Percentiles rank a stretch among this genome's conserved stretches.
Conservation (phyloP, 1,139 yeast genomes). For the Yamadazyma epiphylla region DNA sequence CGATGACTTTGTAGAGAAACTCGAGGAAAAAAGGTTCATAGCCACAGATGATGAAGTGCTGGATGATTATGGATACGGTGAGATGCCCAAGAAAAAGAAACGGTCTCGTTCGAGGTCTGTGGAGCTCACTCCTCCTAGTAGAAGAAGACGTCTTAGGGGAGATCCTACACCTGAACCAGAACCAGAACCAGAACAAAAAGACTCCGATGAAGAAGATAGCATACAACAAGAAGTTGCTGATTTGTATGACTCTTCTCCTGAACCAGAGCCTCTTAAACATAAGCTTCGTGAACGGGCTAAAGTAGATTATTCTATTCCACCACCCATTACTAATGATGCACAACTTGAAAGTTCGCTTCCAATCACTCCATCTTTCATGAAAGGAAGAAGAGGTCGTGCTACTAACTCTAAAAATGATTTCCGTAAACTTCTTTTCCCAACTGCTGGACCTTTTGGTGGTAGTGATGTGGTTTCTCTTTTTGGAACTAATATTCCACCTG, state of each 20-base stretch:
- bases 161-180: slow-evolving; percentile 1
- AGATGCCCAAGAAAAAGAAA: slow-evolving; percentile 16
- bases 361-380: slow-evolving; percentile 11
- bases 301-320: slow-evolving; percentile 82
- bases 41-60: slow-evolving; percentile 34
- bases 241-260: slow-evolving; percentile 50
- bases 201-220: slow-evolving; percentile 26
- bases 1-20: slow-evolving; percentile 27
- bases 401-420: slow-evolving; percentile 39
- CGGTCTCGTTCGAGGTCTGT: slow-evolving; percentile 24
- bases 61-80: slow-evolving; percentile 27
- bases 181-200: slow-evolving; percentile 12
- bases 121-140: slow-evolving; percentile 15
- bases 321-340: slow-evolving; percentile 60
- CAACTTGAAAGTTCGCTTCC: slow-evolving; percentile 18
- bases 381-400: slow-evolving; percentile 24
- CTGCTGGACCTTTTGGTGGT: slow-evolving; percentile 97
- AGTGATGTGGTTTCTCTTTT: slow-evolving; percentile 76
- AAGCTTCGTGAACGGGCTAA: slow-evolving; percentile 71
- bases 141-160: slow-evolving; percentile 1
- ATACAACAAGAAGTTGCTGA: slow-evolving; percentile 51
- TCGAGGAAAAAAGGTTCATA: slow-evolving; percentile 31
- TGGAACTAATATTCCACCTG: slow-evolving; percentile 60
- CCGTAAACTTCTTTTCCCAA: slow-evolving; percentile 74
- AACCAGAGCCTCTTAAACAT: slow-evolving; percentile 51